Conservation (phyloP, 768 basidiomycete species). For the Trametes punicea region DNA sequence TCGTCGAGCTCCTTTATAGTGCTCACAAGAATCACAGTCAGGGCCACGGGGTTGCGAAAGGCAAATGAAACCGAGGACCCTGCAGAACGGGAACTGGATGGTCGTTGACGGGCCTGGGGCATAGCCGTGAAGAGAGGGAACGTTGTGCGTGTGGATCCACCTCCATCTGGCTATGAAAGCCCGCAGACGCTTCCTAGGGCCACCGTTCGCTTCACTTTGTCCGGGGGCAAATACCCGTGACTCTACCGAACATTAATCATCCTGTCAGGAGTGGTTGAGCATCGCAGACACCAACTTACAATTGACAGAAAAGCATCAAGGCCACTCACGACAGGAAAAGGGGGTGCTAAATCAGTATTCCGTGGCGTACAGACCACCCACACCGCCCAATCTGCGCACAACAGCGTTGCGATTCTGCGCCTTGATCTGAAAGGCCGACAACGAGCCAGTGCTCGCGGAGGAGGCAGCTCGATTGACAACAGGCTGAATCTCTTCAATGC, state of each 20-base stretch:
- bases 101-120: no score
- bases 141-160: not conserved
- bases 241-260: not conserved
- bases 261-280: not conserved
- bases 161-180: not conserved
- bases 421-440: not conserved
- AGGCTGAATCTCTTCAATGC: no score
- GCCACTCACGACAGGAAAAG: slow-evolving; percentile 4
- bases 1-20: not conserved
- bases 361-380: not conserved
- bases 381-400: not conserved
- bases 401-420: not conserved
- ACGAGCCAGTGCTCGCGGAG: no score
- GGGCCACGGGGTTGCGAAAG: not conserved
- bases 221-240: slow-evolving; percentile 8
- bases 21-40: not conserved
- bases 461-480: no score
- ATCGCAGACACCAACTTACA: not conserved
- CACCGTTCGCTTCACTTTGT: no score
- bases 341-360: slow-evolving; percentile 1
- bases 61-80: not conserved
- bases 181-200: not conserved
- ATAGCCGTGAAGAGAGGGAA: not conserved
- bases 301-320: not conserved
- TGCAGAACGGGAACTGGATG: not conserved